A percentile compares a stretch with the other conserved stretches of the same genome.
These are phyloP conservation scores for Candida piceae DNA, from an alignment of 805 yeast species.

Conservation along the genomic window DNA sequence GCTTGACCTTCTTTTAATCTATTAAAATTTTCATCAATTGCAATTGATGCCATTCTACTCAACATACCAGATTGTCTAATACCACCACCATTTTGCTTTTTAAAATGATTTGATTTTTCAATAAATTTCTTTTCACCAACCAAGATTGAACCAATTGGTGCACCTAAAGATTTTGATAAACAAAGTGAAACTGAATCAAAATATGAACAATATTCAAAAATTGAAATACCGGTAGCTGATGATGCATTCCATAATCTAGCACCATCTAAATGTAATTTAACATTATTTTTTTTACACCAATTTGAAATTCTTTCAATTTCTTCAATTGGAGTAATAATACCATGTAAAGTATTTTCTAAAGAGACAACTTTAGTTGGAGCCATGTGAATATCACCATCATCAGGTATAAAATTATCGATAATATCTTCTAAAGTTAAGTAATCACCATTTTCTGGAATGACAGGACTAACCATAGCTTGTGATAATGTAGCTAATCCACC, in stretches of 20 bases:
- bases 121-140: slow-evolving; percentile 62
- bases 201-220: slow-evolving; percentile 64
- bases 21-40: slow-evolving; percentile 67
- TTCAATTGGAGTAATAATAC: slow-evolving; percentile 69
- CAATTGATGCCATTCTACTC: slow-evolving; percentile 68
- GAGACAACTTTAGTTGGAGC: slow-evolving; percentile 84
- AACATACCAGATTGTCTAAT: slow-evolving; percentile 81
- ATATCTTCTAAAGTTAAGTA: slow-evolving; percentile 78
- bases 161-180: slow-evolving; percentile 81
- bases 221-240: slow-evolving; percentile 61
- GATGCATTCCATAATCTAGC: slow-evolving; percentile 87
- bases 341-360: slow-evolving; percentile 82
- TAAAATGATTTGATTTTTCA: slow-evolving; percentile 70
- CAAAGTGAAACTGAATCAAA: slow-evolving; percentile 86
- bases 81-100: slow-evolving; percentile 90
- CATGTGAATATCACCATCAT: slow-evolving; percentile 76
- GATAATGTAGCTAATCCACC: slow-evolving; percentile 84
- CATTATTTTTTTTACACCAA: slow-evolving; percentile 57
- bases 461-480: slow-evolving; percentile 81
- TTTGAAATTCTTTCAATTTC: slow-evolving; percentile 64
- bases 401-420: slow-evolving; percentile 50
- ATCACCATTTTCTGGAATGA: slow-evolving; percentile 65
- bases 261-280: slow-evolving; percentile 80
- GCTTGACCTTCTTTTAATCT: slow-evolving; percentile 44
- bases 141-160: slow-evolving; percentile 83